Evolutionary conservation across 2,329 filamentous ascomycete genomes (phyloP), one percentile per base, ranked within the genome.

Genomic region (Botrytis fragariae): DNA sequence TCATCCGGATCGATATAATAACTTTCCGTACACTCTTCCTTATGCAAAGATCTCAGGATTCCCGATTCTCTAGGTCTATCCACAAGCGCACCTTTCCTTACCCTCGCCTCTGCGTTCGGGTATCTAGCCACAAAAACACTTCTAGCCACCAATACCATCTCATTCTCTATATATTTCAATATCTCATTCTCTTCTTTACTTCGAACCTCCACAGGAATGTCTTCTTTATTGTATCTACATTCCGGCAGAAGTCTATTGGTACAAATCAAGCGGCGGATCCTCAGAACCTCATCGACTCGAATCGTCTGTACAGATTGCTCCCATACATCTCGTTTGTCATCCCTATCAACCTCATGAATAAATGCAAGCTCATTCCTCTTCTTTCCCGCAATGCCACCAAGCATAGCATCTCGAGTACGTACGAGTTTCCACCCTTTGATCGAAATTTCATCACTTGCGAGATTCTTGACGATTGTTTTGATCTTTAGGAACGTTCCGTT

Each of bases 171-270:
- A 29, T 68, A 65, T 69, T 61, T 57, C 10, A 57, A 3, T 29
- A 57, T 42, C 1, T 69, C 65, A 9, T 44, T 57, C 6, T 22
- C 25, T 16, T 29, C 62, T 20, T 39, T 37, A 10, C n/a, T n/a
- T 71, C 42, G 25, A 44, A 39, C 20, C 20, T 0, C 79, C 9
- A 45, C 7, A 7, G 70, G 42, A 48, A 59, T 57, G 4, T 62
- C 82, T 5, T 32, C 22, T 69, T 37, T 71, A 14, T 39, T 61
- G 70, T 59, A 67, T 54, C 35, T 65, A 42, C 48, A 82, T 0
- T 79, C 74, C 0, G 86, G 86, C 48, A 84, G 88, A 0, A 80
- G 75, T 0, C 83, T 79, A 74, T 92, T 93, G 0, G 90, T 93
- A 1, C 86, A 80, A 0, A 84, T 78, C 0, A 92, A 79, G 0